Evolutionary conservation across 106 monocot species (phyloP).

Genomic region (Alisma plantagoaquatica): DNA sequence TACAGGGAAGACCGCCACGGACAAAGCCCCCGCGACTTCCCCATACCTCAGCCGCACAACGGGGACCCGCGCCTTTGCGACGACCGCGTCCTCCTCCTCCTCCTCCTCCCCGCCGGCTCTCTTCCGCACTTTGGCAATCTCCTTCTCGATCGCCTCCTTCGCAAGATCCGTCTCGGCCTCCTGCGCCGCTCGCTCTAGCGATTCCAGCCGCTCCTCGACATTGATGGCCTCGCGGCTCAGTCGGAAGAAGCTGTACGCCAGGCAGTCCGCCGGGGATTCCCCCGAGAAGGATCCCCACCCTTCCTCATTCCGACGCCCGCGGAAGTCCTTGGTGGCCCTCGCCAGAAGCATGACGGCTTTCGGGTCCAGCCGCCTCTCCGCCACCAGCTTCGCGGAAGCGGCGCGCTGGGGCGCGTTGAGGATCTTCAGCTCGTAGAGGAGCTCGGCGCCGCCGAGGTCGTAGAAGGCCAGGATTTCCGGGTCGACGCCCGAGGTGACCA

Average conservation of each 20-base stretch:
- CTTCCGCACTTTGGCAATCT: conserved; percentile 23
- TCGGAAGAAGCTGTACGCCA: conserved; percentile 63
- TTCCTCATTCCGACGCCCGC: conserved; percentile 36
- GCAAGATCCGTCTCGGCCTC: conserved; percentile 60
- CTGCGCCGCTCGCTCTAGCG: conserved; percentile 42
- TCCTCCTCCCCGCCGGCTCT: conserved; percentile 3
- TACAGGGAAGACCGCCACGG: conserved; percentile 55
- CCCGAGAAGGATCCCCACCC: conserved; percentile 49
- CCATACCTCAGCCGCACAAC: conserved; percentile 70
- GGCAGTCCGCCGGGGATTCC: conserved; percentile 58
- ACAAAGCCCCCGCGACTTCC: conserved; percentile 62
- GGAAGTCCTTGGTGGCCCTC: conserved; percentile 58
- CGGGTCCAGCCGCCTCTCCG: conserved; percentile 23
- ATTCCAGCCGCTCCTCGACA: conserved; percentile 22
- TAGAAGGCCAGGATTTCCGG: conserved; percentile 43
- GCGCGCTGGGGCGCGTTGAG: conserved; percentile 52
- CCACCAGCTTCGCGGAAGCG: conserved; percentile 27
- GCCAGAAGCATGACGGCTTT: conserved; percentile 49
- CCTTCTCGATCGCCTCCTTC: conserved; percentile 17
- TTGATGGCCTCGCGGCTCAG: conserved; percentile 32
- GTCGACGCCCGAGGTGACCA: conserved; percentile 29
- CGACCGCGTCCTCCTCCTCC: too few relatives aligned
- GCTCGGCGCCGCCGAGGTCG: conserved; percentile 46
- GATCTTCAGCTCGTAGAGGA: conserved; percentile 69
- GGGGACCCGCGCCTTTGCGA: conserved; percentile 12